These are phyloP conservation scores for Zasmidium cellare DNA, from an alignment of 2,329 filamentous ascomycete species.

Conservation along the genomic window DNA sequence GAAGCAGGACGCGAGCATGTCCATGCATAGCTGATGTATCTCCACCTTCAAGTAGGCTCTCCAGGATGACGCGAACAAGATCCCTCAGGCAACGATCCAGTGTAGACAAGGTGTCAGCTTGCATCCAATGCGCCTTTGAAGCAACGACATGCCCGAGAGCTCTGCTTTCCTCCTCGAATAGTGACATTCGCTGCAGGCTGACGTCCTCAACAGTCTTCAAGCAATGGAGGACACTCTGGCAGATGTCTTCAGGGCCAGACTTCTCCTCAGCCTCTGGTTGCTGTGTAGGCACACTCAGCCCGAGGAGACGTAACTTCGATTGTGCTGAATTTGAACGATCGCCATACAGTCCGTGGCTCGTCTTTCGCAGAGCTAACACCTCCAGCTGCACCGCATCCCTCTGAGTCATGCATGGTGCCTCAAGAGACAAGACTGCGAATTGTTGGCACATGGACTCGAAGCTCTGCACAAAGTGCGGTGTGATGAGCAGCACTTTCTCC, in stretches of 20 bases:
- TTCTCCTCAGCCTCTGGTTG: background rate
- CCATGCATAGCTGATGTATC: background rate
- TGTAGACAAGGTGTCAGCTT: conserved; percentile 30
- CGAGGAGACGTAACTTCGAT: conserved; percentile 10
- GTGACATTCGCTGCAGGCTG: conserved; percentile 40
- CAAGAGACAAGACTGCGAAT: conserved; percentile 14
- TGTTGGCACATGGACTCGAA: conserved; percentile 49
- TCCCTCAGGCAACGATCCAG: conserved; percentile 32
- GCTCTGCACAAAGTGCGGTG: conserved; percentile 46
- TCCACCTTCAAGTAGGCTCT: conserved; percentile 26
- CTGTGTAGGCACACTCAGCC: conserved; percentile 2
- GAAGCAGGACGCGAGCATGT: conserved; percentile 2
- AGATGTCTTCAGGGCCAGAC: too few species aligned
- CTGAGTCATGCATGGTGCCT: background rate
- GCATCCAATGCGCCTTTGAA: conserved; percentile 36
- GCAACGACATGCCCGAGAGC: conserved; percentile 39
- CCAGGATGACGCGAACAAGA: conserved; percentile 31
- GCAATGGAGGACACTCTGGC: conserved; percentile 4
- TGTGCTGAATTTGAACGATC: background rate
- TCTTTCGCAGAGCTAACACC: conserved; percentile 14
- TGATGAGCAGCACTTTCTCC: conserved; percentile 3
- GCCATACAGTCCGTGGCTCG: conserved; percentile 1
- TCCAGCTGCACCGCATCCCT: conserved; percentile 15
- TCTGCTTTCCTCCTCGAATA: conserved; percentile 43
- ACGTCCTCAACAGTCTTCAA: conserved; percentile 30